These are phyloP conservation scores for Silene noctiflora DNA, from an alignment of 179 eudicot genomes.

Conservation along the genomic window DNA sequence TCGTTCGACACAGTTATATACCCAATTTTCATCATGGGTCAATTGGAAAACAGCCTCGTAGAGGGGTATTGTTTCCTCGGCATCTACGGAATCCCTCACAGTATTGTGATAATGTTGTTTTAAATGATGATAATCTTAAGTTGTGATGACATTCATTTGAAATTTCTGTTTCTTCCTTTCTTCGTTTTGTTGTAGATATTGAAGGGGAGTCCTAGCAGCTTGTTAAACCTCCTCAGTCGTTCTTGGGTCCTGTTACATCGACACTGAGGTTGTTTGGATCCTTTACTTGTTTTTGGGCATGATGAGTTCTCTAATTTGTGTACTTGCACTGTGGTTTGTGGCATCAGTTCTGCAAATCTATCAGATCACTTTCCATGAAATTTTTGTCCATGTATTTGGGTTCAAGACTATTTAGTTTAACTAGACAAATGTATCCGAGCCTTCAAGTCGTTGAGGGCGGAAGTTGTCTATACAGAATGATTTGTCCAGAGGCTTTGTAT, in stretches of 20 bases:
- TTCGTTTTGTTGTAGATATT: slow-evolving; percentile 11
- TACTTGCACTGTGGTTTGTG: not conserved
- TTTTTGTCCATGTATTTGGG: not conserved
- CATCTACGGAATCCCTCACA: not conserved
- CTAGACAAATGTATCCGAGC: no score
- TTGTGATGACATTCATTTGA: slow-evolving; percentile 2
- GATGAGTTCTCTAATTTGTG: not conserved
- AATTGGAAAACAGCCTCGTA: not conserved
- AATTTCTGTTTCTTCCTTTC: not conserved
- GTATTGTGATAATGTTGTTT: not conserved
- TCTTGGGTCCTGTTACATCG: not conserved
- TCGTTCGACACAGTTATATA: no score
- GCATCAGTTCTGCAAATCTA: not conserved
- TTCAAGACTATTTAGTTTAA: not conserved
- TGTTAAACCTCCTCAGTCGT: not conserved
- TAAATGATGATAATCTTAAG: not conserved
- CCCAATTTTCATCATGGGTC: no score
- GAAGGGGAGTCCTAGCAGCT: not conserved
- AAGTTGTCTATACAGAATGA: no score
- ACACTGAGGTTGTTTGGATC: not conserved
- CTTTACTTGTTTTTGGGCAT: not conserved
- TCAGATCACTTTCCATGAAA: not conserved
- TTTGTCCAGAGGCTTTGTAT: no score
- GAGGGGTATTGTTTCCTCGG: not conserved
- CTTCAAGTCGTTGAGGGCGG: no score